Conservation (phyloP, 768 basidiomycete genomes). For the Xerocomus brunneocitrinus region DNA sequence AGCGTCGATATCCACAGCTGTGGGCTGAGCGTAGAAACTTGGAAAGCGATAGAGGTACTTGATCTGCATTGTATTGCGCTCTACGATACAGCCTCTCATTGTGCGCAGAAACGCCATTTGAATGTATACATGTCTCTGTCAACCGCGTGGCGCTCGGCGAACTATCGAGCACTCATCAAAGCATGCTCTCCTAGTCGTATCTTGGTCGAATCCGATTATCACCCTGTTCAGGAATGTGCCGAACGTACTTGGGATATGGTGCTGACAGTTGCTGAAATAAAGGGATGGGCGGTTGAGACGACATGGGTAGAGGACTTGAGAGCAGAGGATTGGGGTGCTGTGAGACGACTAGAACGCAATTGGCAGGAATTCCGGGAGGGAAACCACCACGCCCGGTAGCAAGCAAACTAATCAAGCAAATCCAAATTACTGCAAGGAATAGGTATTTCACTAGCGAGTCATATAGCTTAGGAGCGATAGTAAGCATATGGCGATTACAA, state of each 20-base stretch:
- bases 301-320: slow-evolving; percentile 43
- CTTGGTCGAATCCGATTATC: slow-evolving; percentile 83
- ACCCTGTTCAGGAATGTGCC: slow-evolving; percentile 57
- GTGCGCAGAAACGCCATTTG: slow-evolving; percentile 53
- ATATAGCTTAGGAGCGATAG: slow-evolving; percentile 56
- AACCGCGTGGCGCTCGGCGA: slow-evolving; percentile 61
- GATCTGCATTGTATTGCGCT: background rate
- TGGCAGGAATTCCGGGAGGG: slow-evolving; percentile 60
- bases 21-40: slow-evolving; percentile 73
- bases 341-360: slow-evolving; percentile 63
- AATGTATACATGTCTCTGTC: slow-evolving; percentile 90
- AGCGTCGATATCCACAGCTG: slow-evolving; percentile 91
- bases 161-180: slow-evolving; percentile 59
- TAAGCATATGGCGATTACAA: slow-evolving; percentile 81
- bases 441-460: slow-evolving; percentile 21
- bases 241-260: slow-evolving; percentile 75
- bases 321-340: slow-evolving; percentile 52
- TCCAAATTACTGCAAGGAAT: slow-evolving; percentile 1
- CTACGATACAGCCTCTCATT: slow-evolving; percentile 8
- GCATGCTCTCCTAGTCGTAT: slow-evolving; percentile 62
- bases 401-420: background rate
- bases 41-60: slow-evolving; percentile 68
- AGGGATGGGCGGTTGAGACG: slow-evolving; percentile 71
- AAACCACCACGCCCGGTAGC: slow-evolving; percentile 31
- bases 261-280: slow-evolving; percentile 63